Percentiles rank a stretch among this genome's conserved stretches.
phyloP scores from a whole-genome alignment of 805 yeast species.

The Danielozyma ontarioensis region DNA sequence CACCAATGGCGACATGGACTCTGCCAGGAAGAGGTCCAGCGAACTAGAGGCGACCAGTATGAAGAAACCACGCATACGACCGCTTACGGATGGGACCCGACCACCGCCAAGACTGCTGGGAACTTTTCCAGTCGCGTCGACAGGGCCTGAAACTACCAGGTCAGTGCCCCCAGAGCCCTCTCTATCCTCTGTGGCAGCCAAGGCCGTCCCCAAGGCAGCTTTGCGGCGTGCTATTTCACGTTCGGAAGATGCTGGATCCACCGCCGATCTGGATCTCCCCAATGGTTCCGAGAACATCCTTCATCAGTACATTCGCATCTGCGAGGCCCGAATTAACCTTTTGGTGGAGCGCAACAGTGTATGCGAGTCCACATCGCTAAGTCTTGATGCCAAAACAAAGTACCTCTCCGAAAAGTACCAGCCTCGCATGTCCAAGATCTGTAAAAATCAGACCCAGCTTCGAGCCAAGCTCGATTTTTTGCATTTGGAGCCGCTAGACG shows the following conservation, averaged over 20 bases:
- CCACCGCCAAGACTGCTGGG: background rate
- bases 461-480: constrained; percentile 11
- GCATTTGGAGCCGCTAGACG: constrained; percentile 5
- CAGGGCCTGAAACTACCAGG: too few species aligned
- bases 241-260: too few species aligned
- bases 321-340: constrained; percentile 22
- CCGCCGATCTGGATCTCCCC: too few species aligned
- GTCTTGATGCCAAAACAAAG: constrained; percentile 29
- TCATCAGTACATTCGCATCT: constrained; percentile 18
- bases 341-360: constrained; percentile 25
- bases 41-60: background rate
- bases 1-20: too few species aligned
- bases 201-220: constrained; percentile 1
- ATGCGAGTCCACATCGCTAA: constrained; percentile 33
- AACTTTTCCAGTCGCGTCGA: too few species aligned
- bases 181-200: background rate
- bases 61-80: background rate
- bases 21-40: background rate
- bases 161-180: background rate
- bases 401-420: constrained; percentile 19
- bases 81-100: background rate
- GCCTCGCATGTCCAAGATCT: constrained; percentile 14
- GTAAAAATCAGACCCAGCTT: constrained; percentile 1
- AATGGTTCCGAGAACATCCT: too few species aligned
- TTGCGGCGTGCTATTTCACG: too few species aligned